Evolutionary conservation across 2,329 filamentous ascomycete species (phyloP).

Genomic region (Ophiostoma triangulosporum): DNA sequence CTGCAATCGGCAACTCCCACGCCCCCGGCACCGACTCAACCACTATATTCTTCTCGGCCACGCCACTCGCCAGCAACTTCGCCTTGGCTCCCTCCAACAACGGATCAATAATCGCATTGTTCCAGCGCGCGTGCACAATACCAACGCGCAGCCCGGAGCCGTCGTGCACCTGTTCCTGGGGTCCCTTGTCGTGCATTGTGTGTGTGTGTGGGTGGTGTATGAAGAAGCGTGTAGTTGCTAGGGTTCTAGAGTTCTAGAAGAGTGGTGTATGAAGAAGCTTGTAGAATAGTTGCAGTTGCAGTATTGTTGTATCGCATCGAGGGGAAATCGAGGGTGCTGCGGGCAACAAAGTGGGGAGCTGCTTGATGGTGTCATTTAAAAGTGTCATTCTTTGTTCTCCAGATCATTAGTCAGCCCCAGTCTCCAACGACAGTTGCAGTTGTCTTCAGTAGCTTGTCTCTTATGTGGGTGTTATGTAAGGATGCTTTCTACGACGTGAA

Average conservation of each 20-base stretch:
- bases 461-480: too few species aligned
- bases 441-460: too few species aligned
- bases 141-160: conserved; percentile 72
- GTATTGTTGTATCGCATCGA: neutral
- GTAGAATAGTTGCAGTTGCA: too few species aligned
- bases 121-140: conserved; percentile 96
- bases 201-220: neutral
- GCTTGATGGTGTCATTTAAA: neutral
- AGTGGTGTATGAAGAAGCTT: too few species aligned
- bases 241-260: neutral
- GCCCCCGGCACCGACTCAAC: conserved; percentile 82
- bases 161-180: conserved; percentile 44
- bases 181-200: conserved; percentile 39
- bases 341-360: conserved; percentile 1
- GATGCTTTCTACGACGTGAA: too few species aligned
- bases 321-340: neutral
- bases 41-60: conserved; percentile 77
- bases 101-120: conserved; percentile 72
- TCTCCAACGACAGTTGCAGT: too few species aligned
- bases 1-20: conserved; percentile 87
- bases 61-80: conserved; percentile 63
- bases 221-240: neutral
- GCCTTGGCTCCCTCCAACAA: conserved; percentile 70
- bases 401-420: neutral
- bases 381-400: neutral